A percentile compares a stretch with the other conserved stretches of the same genome.
Evolutionary conservation across 208 protist genomes (phyloP).

Genomic region (Strigomonas culicis): DNA sequence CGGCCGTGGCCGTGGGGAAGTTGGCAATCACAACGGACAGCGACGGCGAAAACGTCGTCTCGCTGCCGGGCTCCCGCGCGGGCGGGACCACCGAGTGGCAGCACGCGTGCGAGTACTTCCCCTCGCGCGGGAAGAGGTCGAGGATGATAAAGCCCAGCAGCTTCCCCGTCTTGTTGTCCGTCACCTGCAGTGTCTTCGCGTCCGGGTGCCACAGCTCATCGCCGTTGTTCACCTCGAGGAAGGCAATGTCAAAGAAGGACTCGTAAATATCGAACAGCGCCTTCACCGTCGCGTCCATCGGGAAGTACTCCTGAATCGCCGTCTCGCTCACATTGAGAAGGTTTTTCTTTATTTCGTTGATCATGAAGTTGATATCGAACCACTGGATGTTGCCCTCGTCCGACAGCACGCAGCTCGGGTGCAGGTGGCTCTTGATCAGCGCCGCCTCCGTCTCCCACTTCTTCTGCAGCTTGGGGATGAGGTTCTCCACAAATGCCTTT

Average conservation of each 20-base stretch:
- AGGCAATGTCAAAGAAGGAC: slow-evolving; percentile 77
- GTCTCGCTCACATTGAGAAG: slow-evolving; percentile 79
- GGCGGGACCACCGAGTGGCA: slow-evolving; percentile 76
- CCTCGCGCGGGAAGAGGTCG: slow-evolving; percentile 84
- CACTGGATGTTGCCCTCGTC: slow-evolving; percentile 46
- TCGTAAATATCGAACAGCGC: slow-evolving; percentile 82
- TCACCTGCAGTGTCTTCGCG: slow-evolving; percentile 64
- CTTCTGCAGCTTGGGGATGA: slow-evolving; percentile 68
- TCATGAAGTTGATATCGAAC: slow-evolving; percentile 84
- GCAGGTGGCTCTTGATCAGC: slow-evolving; percentile 61
- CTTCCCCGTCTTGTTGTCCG: slow-evolving; percentile 48
- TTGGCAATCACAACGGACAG: slow-evolving; percentile 79
- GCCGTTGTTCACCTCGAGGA: slow-evolving; percentile 65
- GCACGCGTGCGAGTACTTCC: slow-evolving; percentile 84
- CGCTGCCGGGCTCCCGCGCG: slow-evolving; percentile 36
- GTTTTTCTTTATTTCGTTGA: slow-evolving; percentile 77
- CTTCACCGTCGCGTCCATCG: slow-evolving; percentile 70
- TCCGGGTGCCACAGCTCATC: slow-evolving; percentile 66
- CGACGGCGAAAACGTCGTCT: slow-evolving; percentile 65
- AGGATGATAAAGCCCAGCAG: slow-evolving; percentile 78
- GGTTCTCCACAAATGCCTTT: slow-evolving; percentile 51
- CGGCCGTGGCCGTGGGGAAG: slow-evolving; percentile 58
- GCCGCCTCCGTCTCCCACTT: slow-evolving; percentile 68
- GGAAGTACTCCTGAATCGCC: slow-evolving; percentile 85
- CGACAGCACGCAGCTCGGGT: slow-evolving; percentile 66